phyloP scores from a whole-genome alignment of 106 monocot genomes.

The Acanthochlamys bracteata region DNA sequence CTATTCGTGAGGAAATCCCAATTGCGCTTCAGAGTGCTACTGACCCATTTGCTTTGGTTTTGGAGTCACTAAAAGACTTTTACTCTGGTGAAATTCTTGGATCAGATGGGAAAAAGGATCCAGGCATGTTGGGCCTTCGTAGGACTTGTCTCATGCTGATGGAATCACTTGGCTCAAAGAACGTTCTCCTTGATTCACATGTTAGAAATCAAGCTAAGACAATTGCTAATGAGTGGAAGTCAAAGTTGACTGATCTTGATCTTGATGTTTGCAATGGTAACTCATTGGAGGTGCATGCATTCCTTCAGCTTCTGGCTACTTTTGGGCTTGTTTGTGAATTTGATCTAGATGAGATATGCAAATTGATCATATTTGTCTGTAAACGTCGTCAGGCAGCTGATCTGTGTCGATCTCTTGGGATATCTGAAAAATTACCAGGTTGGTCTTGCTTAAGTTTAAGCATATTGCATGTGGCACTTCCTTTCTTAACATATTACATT shows the following conservation, averaged over 20 bases:
- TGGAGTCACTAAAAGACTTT: slow-evolving; percentile 72
- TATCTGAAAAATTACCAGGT: slow-evolving; percentile 75
- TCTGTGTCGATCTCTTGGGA: slow-evolving; percentile 62
- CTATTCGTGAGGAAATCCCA: slow-evolving; percentile 85
- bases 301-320: slow-evolving; percentile 86
- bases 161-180: slow-evolving; percentile 62
- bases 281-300: slow-evolving; percentile 81
- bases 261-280: slow-evolving; percentile 60
- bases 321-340: slow-evolving; percentile 62
- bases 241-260: slow-evolving; percentile 59
- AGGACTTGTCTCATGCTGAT: slow-evolving; percentile 93
- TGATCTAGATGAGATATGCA: slow-evolving; percentile 57
- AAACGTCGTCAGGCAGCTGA: slow-evolving; percentile 68
- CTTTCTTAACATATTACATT: too few species aligned
- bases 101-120: slow-evolving; percentile 82
- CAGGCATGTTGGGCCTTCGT: slow-evolving; percentile 60
- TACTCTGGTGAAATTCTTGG: slow-evolving; percentile 56
- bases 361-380: slow-evolving; percentile 71
- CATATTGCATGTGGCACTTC: too few species aligned
- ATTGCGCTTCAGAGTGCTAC: slow-evolving; percentile 43
- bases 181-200: slow-evolving; percentile 29
- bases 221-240: slow-evolving; percentile 69
- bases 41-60: slow-evolving; percentile 52
- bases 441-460: slow-evolving; percentile 7
- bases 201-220: slow-evolving; percentile 52